phyloP scores from a whole-genome alignment of 2,329 filamentous ascomycete genomes.

The Talaromyces piceae region DNA sequence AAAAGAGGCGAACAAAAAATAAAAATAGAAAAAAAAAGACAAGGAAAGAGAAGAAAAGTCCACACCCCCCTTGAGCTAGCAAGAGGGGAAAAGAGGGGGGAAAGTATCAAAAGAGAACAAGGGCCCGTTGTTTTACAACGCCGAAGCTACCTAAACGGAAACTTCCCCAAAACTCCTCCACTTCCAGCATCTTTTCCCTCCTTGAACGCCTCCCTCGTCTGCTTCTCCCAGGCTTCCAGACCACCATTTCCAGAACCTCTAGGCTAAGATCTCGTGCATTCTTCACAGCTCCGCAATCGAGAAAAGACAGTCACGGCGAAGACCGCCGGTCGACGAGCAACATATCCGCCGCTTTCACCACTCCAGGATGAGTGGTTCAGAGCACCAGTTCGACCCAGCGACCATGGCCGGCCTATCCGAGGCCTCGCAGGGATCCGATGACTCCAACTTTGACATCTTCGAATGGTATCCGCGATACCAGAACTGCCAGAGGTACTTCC shows the following conservation, averaged over 20 bases:
- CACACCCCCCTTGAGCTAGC: too few relatives aligned
- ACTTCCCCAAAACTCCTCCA: too few relatives aligned
- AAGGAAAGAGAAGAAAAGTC: not conserved
- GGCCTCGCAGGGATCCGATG: conserved; percentile 29
- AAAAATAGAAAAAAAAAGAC: not conserved
- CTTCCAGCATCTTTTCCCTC: too few relatives aligned
- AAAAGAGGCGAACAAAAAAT: not conserved
- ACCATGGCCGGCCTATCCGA: conserved; percentile 31
- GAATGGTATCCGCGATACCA: conserved; percentile 90
- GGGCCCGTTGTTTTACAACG: too few relatives aligned
- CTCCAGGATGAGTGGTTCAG: conserved; percentile 21
- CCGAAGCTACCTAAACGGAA: not conserved
- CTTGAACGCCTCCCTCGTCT: not conserved
- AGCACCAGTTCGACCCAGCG: conserved; percentile 28
- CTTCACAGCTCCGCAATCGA: not conserved
- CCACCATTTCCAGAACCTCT: not conserved
- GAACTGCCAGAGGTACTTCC: conserved; percentile 82
- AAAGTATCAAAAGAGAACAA: too few relatives aligned
- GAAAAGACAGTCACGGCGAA: not conserved
- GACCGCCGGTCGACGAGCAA: conserved; percentile 4
- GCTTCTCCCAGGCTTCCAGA: not conserved
- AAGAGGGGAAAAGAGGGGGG: too few relatives aligned
- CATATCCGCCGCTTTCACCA: too few relatives aligned
- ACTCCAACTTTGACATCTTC: conserved; percentile 58
- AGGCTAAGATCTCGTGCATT: not conserved